A percentile compares a stretch with the other conserved stretches of the same genome.
Conservation (phyloP, 169 alveolate genomes). For the Eimeria acervulina region DNA sequence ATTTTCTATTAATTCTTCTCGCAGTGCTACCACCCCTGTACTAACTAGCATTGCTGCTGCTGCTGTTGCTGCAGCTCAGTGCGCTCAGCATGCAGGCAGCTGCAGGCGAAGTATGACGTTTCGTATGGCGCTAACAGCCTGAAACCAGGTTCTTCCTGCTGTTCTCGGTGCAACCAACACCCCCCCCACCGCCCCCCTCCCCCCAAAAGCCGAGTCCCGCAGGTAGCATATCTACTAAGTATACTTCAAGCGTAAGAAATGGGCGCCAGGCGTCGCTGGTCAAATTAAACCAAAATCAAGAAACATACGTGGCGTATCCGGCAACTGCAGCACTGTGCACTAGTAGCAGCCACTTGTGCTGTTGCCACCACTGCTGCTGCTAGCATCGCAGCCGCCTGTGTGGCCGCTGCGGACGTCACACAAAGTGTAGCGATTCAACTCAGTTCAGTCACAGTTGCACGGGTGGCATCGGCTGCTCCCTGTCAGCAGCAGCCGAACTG, state of each 20-base stretch:
- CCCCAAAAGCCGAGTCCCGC: not conserved
- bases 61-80: not conserved
- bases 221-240: not conserved
- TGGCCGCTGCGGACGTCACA: constrained; percentile 9
- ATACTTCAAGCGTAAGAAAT: constrained; percentile 6
- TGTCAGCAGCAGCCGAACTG: constrained; percentile 16
- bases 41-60: not conserved
- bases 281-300: constrained; percentile 27
- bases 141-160: not conserved
- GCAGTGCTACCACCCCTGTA: not conserved
- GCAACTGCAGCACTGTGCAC: constrained; percentile 23
- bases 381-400: constrained; percentile 38
- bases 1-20: not conserved
- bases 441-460: constrained; percentile 24
- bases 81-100: not conserved
- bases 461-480: constrained; percentile 53
- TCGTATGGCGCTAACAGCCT: not conserved
- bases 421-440: not conserved
- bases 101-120: not conserved
- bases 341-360: constrained; percentile 6
- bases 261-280: constrained; percentile 30
- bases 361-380: constrained; percentile 44
- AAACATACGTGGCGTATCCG: constrained; percentile 12
- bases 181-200: too few species aligned
- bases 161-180: not conserved